phyloP scores from a whole-genome alignment of 371 early-diverging fungal species.

The Apophysomyces ossiformis region DNA sequence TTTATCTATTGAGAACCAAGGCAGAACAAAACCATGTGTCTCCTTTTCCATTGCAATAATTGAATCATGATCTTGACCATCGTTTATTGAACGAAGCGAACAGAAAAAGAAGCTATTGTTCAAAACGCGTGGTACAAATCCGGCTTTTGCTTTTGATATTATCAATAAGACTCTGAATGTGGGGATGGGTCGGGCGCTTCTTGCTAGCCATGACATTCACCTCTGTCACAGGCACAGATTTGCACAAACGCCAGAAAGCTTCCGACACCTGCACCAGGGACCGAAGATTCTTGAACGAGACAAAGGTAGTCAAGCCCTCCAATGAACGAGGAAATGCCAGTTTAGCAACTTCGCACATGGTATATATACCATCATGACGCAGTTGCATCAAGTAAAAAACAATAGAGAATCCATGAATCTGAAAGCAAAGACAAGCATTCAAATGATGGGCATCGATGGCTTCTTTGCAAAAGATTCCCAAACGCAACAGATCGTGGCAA shows the following conservation, averaged over 20 bases:
- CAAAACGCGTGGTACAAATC: too few species aligned
- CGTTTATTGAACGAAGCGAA: too few species aligned
- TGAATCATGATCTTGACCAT: too few species aligned
- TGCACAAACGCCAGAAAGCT: conserved; percentile 28
- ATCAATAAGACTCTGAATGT: too few species aligned
- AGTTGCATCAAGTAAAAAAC: conserved; percentile 26
- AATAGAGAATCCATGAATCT: conserved; percentile 24
- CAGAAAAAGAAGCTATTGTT: too few species aligned
- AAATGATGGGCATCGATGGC: conserved; percentile 26
- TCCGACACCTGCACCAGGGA: conserved; percentile 27
- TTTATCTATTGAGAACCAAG: too few species aligned
- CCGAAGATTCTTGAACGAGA: conserved; percentile 25
- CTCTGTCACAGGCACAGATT: conserved; percentile 10
- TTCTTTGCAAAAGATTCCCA: conserved; percentile 18
- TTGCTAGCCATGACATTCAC: too few species aligned
- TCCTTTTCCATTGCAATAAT: too few species aligned
- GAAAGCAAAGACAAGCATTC: conserved; percentile 27
- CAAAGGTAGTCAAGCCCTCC: conserved; percentile 24
- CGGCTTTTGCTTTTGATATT: too few species aligned
- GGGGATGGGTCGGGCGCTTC: too few species aligned
- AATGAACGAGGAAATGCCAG: conserved; percentile 28
- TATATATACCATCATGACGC: conserved; percentile 14
- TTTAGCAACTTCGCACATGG: conserved; percentile 25
- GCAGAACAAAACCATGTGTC: too few species aligned
- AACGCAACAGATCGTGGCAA: conserved; percentile 23